Evolutionary conservation across 495 filamentous ascomycete genomes (phyloP).

Genomic region (Neurospora sp.): DNA sequence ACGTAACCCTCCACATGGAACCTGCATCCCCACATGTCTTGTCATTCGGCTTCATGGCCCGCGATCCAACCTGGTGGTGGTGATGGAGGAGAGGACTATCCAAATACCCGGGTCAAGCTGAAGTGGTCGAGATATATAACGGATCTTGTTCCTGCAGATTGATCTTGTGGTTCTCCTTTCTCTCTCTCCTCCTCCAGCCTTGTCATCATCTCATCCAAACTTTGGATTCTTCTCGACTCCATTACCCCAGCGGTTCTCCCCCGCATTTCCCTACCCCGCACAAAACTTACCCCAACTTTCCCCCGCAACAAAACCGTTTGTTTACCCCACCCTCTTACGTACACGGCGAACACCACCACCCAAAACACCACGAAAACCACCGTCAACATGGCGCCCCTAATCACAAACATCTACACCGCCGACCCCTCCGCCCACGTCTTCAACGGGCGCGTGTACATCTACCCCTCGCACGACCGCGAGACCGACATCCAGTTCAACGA

Average conservation of each 20-base stretch:
- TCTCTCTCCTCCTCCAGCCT: neutral
- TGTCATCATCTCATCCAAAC: neutral
- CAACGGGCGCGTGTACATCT: constrained; percentile 51
- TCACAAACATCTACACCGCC: constrained; percentile 61
- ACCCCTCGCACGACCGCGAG: constrained; percentile 56
- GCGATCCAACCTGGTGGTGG: constrained; percentile 3
- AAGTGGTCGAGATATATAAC: neutral
- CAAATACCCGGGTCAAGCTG: neutral
- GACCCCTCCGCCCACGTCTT: constrained; percentile 60
- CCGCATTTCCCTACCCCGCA: neutral
- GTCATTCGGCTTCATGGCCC: constrained; percentile 14
- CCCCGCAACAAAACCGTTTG: neutral
- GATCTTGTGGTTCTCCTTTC: neutral
- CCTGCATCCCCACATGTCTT: constrained; percentile 1
- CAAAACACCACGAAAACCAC: neutral
- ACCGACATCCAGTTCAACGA: constrained; percentile 58
- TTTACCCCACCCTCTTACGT: constrained; percentile 1
- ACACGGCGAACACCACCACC: constrained; percentile 1
- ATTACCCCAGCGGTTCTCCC: neutral
- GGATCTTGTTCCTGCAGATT: neutral
- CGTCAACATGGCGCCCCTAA: constrained; percentile 37
- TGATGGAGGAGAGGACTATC: neutral
- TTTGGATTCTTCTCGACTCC: neutral
- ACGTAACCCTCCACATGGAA: constrained; percentile 3
- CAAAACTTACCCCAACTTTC: neutral